phyloP scores from a whole-genome alignment of 2,329 filamentous ascomycete genomes.

The Penicillium sclerotiorum region DNA sequence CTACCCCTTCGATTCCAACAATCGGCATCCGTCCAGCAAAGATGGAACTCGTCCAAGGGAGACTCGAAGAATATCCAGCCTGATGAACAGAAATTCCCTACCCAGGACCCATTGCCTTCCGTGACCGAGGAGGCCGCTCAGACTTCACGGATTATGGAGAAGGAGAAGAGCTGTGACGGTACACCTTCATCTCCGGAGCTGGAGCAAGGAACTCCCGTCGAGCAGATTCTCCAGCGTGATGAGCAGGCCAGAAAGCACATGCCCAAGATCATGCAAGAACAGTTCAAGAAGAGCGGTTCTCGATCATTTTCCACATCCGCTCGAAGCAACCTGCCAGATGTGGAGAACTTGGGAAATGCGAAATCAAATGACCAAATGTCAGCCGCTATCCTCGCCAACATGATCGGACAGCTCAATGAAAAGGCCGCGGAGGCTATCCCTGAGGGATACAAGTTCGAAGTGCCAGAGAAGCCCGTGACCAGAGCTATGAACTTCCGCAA shows the following conservation, averaged over 20 bases:
- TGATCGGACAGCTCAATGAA: constrained; percentile 39
- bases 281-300: constrained; percentile 51
- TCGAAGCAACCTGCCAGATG: constrained; percentile 38
- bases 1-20: constrained; percentile 25
- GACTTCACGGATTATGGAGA: constrained; percentile 60
- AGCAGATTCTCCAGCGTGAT: constrained; percentile 66
- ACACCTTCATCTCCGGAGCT: constrained; percentile 59
- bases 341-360: constrained; percentile 29
- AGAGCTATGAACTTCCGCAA: constrained; percentile 68
- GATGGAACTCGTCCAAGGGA: constrained; percentile 40
- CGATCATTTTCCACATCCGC: constrained; percentile 62
- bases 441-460: constrained; percentile 73
- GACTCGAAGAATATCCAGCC: constrained; percentile 29
- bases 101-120: constrained; percentile 58
- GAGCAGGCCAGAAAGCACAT: constrained; percentile 63
- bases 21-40: constrained; percentile 23
- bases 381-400: constrained; percentile 36
- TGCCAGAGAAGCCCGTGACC: constrained; percentile 70
- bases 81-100: constrained; percentile 46
- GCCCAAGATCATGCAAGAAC: constrained; percentile 67
- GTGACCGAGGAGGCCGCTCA: constrained; percentile 68
- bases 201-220: constrained; percentile 65
- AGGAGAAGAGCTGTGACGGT: constrained; percentile 38
- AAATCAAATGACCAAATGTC: constrained; percentile 31
- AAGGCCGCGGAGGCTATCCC: constrained; percentile 41